A percentile compares a stretch with the other conserved stretches of the same genome.
Conservation (phyloP, 805 yeast genomes). For the Clavispora asparagi region DNA sequence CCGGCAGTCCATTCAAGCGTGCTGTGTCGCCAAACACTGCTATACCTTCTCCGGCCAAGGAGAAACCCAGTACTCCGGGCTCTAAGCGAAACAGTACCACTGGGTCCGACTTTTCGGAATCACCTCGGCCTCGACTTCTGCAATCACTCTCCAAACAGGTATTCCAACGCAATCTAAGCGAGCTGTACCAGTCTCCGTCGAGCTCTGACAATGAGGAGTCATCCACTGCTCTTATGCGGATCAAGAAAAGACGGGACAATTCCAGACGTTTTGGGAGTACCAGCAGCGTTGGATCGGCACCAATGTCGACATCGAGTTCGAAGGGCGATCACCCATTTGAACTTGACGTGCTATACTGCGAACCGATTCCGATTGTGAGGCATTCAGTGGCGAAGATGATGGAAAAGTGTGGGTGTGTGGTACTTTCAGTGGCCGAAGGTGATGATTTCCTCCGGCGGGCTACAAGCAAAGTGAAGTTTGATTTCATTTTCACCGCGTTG, state of each 20-base stretch:
- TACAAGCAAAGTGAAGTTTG: conserved; percentile 80
- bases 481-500: conserved; percentile 72
- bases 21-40: conserved; percentile 40
- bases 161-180: conserved; percentile 15
- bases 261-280: conserved; percentile 25
- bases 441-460: conserved; percentile 79
- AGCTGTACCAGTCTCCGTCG: conserved; percentile 40
- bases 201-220: conserved; percentile 66
- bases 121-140: conserved; percentile 8
- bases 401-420: conserved; percentile 71
- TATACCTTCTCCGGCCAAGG: conserved; percentile 25
- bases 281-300: conserved; percentile 5
- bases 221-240: conserved; percentile 45
- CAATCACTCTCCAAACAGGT: conserved; percentile 23
- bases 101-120: background rate
- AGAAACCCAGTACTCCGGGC: conserved; percentile 1
- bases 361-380: conserved; percentile 78
- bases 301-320: conserved; percentile 4
- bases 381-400: conserved; percentile 60
- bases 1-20: conserved; percentile 39
- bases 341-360: conserved; percentile 75
- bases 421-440: conserved; percentile 70
- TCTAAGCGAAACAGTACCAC: conserved; percentile 2
- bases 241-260: conserved; percentile 51
- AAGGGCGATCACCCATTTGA: conserved; percentile 12